A percentile compares a stretch with the other conserved stretches of the same genome.
phyloP scores from a whole-genome alignment of 148 eudicot genomes.

The Diospyros lotus region DNA sequence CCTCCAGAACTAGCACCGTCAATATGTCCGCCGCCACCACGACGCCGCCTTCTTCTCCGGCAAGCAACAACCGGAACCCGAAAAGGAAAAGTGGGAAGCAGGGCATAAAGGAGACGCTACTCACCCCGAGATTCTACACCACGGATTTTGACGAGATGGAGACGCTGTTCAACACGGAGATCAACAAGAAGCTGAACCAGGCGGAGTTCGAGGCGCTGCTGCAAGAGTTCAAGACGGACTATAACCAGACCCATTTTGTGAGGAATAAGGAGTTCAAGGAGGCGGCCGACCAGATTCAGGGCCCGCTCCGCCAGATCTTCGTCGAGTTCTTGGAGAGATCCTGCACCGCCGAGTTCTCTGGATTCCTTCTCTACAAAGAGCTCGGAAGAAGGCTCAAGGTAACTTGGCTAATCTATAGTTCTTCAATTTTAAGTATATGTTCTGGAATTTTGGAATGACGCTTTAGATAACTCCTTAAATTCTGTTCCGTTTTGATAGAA shows the following conservation, averaged over 20 bases:
- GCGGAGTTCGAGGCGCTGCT: conserved; percentile 76
- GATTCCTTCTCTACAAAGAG: conserved; percentile 89
- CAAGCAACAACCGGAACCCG: too few relatives aligned
- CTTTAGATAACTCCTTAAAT: too few relatives aligned
- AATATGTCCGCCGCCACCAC: conserved; percentile 11
- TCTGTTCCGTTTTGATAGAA: too few relatives aligned
- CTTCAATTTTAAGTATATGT: not conserved
- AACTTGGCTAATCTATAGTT: not conserved
- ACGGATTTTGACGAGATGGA: conserved; percentile 98
- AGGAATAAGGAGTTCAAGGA: conserved; percentile 96
- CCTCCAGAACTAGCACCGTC: conserved; percentile 32
- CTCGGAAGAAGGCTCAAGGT: conserved; percentile 98
- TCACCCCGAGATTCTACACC: conserved; percentile 89
- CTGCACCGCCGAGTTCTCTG: conserved; percentile 98
- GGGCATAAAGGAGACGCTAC: conserved; percentile 63
- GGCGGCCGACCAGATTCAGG: conserved; percentile 84
- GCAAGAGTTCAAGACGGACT: conserved; percentile 96
- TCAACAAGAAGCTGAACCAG: conserved; percentile 80
- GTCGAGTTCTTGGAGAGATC: conserved; percentile 98
- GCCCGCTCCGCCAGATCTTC: conserved; percentile 76
- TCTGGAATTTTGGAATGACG: not conserved
- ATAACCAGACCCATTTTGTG: conserved; percentile 94
- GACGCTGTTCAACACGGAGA: conserved; percentile 74
- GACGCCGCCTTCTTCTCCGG: not conserved
- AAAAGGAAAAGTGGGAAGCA: conserved; percentile 43